phyloP scores from a whole-genome alignment of 176 grass and related monocot species.

The Hordeum marinum region DNA sequence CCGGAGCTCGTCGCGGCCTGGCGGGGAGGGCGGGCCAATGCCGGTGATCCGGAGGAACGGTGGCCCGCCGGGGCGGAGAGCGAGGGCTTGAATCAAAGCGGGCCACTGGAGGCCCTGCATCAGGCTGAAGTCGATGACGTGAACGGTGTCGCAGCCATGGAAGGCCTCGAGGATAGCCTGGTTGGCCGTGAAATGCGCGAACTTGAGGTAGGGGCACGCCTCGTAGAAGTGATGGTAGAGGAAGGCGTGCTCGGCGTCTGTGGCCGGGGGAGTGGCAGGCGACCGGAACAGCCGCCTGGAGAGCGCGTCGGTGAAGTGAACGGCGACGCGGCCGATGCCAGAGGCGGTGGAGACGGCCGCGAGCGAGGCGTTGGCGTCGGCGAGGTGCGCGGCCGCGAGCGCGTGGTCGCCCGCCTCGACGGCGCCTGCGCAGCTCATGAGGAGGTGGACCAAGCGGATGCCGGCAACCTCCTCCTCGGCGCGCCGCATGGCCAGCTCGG shows the following conservation, averaged over 20 bases:
- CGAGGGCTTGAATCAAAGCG: conserved; percentile 81
- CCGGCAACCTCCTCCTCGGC: conserved; percentile 71
- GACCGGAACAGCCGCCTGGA: conserved; percentile 50
- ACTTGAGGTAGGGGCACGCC: conserved; percentile 92
- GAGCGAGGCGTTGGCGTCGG: conserved; percentile 48
- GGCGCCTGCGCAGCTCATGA: conserved; percentile 90
- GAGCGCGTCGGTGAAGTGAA: conserved; percentile 73
- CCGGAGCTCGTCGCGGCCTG: conserved; percentile 69
- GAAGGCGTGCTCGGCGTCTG: conserved; percentile 33
- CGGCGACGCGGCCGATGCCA: conserved; percentile 80
- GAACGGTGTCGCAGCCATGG: conserved; percentile 50
- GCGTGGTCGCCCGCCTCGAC: conserved; percentile 47
- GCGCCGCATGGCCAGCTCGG: conserved; percentile 36
- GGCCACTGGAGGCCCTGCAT: conserved; percentile 98
- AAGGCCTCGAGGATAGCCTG: conserved; percentile 94
- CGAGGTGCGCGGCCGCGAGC: conserved; percentile 32
- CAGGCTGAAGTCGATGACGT: conserved; percentile 91
- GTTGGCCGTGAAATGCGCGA: conserved; percentile 96
- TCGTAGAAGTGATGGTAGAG: conserved; percentile 95
- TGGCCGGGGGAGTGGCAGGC: background rate
- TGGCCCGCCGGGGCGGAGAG: conserved; percentile 75
- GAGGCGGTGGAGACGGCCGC: conserved; percentile 43
- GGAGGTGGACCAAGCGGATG: conserved; percentile 75
- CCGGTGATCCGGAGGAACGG: conserved; percentile 84
- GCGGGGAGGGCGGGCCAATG: conserved; percentile 72